Evolutionary conservation across 306 rosid species (phyloP).

Genomic region (Betula pendula): DNA sequence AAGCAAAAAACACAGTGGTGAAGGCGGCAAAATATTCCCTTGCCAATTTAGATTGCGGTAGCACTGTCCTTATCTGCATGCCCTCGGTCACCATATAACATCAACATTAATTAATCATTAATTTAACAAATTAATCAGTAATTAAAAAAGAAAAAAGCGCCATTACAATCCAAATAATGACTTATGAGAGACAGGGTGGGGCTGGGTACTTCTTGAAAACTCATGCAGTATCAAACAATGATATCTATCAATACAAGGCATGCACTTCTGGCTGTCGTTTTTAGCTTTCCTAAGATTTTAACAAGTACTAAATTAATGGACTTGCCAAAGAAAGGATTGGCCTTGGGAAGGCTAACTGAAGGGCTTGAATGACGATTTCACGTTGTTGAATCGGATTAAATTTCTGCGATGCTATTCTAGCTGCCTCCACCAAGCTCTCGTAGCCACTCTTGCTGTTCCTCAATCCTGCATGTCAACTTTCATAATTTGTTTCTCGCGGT

Average conservation of each 20-base stretch:
- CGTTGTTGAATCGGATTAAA: conserved; percentile 54
- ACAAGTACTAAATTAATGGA: no score
- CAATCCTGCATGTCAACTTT: conserved; percentile 47
- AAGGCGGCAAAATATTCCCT: conserved; percentile 74
- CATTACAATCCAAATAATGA: not conserved
- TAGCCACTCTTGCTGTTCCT: conserved; percentile 66
- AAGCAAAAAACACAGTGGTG: conserved; percentile 77
- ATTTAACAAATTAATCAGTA: not conserved
- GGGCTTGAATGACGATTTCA: conserved; percentile 54
- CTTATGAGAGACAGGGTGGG: not conserved
- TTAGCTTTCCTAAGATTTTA: not conserved
- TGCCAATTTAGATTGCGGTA: conserved; percentile 69
- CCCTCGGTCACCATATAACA: conserved; percentile 21
- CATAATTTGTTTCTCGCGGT: not conserved
- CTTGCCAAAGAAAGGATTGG: conserved; percentile 61
- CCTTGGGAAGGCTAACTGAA: conserved; percentile 64
- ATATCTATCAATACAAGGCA: not conserved
- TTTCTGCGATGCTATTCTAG: conserved; percentile 45
- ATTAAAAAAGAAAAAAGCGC: not conserved
- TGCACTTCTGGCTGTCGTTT: not conserved
- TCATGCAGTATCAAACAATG: not conserved
- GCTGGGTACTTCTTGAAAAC: not conserved
- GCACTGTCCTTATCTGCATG: conserved; percentile 55
- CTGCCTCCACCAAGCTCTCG: conserved; percentile 76
- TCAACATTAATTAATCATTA: conserved; percentile 10